Conservation (phyloP, 2,329 filamentous ascomycete species). For the Aspergillus hortae region DNA sequence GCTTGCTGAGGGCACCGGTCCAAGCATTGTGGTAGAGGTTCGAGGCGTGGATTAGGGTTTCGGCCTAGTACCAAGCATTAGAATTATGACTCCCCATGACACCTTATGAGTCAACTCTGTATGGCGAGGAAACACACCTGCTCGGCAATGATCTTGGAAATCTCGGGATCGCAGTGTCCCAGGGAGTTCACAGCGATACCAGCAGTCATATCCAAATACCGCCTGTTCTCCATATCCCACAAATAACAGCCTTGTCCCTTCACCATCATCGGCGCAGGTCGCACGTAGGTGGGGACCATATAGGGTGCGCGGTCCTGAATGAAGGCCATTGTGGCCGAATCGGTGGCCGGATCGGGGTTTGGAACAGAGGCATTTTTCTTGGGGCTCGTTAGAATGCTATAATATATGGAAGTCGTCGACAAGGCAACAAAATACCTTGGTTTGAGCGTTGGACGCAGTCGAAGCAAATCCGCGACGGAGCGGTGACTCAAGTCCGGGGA, state of each 20-base stretch:
- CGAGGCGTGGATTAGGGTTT: slow-evolving; percentile 82
- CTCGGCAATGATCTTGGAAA: slow-evolving; percentile 70
- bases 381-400: background rate
- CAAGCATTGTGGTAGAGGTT: slow-evolving; percentile 98
- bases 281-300: slow-evolving; percentile 95
- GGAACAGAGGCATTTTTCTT: slow-evolving; percentile 52
- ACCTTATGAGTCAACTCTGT: background rate
- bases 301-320: slow-evolving; percentile 74
- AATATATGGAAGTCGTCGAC: too few species aligned
- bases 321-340: slow-evolving; percentile 71
- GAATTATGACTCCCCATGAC: background rate
- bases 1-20: slow-evolving; percentile 83
- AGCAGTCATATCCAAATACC: slow-evolving; percentile 91
- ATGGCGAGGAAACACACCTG: slow-evolving; percentile 54
- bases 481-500: slow-evolving; percentile 30
- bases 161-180: slow-evolving; percentile 81
- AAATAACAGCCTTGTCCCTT: slow-evolving; percentile 83
- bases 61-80: slow-evolving; percentile 42
- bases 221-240: slow-evolving; percentile 83
- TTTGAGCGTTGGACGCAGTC: slow-evolving; percentile 18
- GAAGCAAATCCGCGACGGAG: slow-evolving; percentile 33
- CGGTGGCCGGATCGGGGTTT: slow-evolving; percentile 68
- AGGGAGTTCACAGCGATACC: slow-evolving; percentile 94
- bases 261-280: slow-evolving; percentile 84
- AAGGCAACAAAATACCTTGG: slow-evolving; percentile 22